phyloP scores from a whole-genome alignment of 345 rosid species.

The Populus ilicifolia region DNA sequence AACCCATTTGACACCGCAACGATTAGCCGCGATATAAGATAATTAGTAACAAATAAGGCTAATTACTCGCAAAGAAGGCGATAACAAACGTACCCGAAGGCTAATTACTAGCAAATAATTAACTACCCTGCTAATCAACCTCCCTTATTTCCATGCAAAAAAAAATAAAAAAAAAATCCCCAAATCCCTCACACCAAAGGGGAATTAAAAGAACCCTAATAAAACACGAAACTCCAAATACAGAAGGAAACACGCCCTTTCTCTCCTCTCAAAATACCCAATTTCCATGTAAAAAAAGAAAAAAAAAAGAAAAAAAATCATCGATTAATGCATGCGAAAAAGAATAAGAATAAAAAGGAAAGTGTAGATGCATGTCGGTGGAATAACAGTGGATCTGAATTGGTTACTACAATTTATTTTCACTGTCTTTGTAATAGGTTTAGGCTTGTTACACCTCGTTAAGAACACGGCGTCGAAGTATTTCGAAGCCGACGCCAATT shows the following conservation, averaged over 20 bases:
- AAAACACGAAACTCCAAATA: neutral
- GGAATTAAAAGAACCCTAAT: neutral
- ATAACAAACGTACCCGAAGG: no score
- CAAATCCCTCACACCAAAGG: no score
- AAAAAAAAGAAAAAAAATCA: neutral
- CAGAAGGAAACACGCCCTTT: neutral
- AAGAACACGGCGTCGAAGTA: slow-evolving; percentile 79
- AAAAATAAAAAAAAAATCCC: neutral
- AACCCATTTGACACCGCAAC: no score
- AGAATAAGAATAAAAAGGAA: neutral
- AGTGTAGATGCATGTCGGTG: slow-evolving; percentile 75
- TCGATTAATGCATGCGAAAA: neutral
- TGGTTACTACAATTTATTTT: slow-evolving; percentile 63
- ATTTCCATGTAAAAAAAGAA: neutral
- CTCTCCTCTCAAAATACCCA: neutral
- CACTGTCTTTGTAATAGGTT: slow-evolving; percentile 45
- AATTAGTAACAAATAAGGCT: no score
- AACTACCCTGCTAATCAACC: neutral
- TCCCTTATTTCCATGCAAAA: neutral
- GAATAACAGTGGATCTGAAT: slow-evolving; percentile 68
- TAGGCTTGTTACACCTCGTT: slow-evolving; percentile 56
- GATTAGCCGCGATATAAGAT: no score
- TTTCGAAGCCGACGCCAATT: slow-evolving; percentile 79
- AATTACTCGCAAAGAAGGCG: no score
- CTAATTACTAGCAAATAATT: no score